Conservation (phyloP, 345 rosid genomes). For the Aquilaria sinensis region DNA sequence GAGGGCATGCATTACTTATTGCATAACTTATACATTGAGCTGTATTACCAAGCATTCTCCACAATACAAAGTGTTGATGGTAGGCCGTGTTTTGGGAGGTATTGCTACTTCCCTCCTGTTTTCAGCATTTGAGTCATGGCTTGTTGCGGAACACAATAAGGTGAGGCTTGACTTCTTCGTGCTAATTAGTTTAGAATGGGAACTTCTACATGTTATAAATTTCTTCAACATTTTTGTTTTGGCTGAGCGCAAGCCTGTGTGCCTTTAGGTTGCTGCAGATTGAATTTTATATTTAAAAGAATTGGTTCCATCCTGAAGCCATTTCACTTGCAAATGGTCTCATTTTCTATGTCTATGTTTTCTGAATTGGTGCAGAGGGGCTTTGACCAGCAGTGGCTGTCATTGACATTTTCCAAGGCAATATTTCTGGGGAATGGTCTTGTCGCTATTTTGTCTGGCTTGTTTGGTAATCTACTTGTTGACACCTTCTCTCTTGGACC, state of each 20-base stretch:
- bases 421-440: constrained; percentile 92
- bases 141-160: constrained; percentile 96
- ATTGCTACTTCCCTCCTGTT: constrained; percentile 88
- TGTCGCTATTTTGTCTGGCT: constrained; percentile 80
- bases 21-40: constrained; percentile 79
- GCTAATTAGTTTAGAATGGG: constrained; percentile 1
- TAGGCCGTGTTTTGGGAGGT: constrained; percentile 95
- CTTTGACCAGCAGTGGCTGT: constrained; percentile 89
- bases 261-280: neutral
- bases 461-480: constrained; percentile 81
- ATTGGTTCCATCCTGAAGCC: no score
- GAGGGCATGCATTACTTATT: constrained; percentile 87
- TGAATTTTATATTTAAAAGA: no score
- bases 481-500: constrained; percentile 86
- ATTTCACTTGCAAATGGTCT: no score
- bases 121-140: constrained; percentile 97
- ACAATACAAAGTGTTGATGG: constrained; percentile 80
- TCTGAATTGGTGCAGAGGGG: constrained; percentile 51
- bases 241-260: neutral
- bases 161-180: constrained; percentile 26
- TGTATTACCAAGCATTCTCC: constrained; percentile 96
- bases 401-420: constrained; percentile 90
- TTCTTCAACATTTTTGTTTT: neutral
- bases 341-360: neutral
- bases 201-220: constrained; percentile 1